Percentiles rank a stretch among this genome's conserved stretches.
Evolutionary conservation across 148 eudicot genomes (phyloP).

Genomic region (Cornus suecica): DNA sequence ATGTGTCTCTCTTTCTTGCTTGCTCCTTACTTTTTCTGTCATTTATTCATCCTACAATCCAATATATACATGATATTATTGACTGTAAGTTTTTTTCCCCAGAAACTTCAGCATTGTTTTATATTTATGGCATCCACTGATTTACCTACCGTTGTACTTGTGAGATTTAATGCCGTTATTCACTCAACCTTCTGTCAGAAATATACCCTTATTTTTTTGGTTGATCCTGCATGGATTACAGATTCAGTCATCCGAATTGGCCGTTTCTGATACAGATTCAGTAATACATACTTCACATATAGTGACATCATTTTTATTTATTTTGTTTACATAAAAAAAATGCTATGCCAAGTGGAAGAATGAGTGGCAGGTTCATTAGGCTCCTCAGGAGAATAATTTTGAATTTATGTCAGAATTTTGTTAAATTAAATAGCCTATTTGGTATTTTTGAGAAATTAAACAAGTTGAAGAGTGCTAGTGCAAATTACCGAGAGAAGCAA

Average conservation of each 20-base stretch:
- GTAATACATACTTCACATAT: no score
- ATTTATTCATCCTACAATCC: not conserved
- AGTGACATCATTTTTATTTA: not conserved
- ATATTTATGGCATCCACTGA: not conserved
- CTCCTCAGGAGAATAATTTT: no score
- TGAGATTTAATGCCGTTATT: no score
- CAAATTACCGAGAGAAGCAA: not conserved
- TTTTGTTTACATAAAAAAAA: not conserved
- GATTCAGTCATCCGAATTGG: not conserved
- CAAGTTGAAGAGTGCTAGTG: not conserved
- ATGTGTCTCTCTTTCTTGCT: not conserved
- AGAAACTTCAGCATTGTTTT: no score
- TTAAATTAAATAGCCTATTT: no score
- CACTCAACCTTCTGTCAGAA: not conserved
- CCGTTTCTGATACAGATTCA: not conserved
- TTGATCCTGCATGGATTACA: no score
- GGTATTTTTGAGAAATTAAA: not conserved
- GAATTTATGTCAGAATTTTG: no score
- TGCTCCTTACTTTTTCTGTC: not conserved
- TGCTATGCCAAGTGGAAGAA: no score
- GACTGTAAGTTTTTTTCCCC: not conserved
- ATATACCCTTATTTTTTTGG: no score
- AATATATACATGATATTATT: not conserved
- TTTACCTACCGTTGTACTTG: no score
- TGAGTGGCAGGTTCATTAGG: no score